Evolutionary conservation across 2,329 filamentous ascomycete genomes (phyloP).

Genomic region (Fusarium oxysporum): DNA sequence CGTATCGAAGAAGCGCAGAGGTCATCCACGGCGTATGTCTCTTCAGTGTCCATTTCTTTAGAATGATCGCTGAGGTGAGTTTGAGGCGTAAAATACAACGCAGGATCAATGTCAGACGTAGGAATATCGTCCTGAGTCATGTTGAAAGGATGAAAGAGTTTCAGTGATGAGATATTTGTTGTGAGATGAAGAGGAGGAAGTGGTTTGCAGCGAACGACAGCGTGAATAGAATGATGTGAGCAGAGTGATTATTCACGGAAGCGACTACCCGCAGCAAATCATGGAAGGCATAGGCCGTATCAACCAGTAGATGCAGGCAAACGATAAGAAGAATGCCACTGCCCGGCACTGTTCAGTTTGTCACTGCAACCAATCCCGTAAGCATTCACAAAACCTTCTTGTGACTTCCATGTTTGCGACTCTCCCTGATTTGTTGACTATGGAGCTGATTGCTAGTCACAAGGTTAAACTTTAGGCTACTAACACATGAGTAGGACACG

Average conservation of each 20-base stretch:
- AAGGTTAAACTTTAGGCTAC: not conserved
- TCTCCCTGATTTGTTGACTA: rapidly evolving
- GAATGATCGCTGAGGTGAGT: not conserved
- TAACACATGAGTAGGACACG: not conserved
- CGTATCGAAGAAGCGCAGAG: slow-evolving; percentile 4
- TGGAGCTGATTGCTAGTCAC: not conserved
- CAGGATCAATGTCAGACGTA: not conserved
- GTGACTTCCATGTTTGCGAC: not conserved
- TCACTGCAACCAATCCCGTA: not conserved
- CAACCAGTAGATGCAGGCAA: not conserved
- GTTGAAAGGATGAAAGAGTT: not conserved
- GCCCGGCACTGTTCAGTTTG: not conserved
- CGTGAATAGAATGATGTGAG: not conserved
- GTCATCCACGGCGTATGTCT: not conserved
- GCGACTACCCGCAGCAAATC: not conserved
- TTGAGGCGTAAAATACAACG: rapidly evolving
- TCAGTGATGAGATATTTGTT: not conserved
- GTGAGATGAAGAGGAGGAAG: not conserved
- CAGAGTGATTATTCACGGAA: not conserved
- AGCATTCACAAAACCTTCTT: not conserved
- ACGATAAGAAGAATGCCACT: not conserved
- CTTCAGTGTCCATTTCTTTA: not conserved
- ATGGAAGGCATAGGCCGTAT: not conserved
- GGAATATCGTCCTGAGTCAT: not conserved
- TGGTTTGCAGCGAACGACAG: not conserved